A percentile compares a stretch with the other conserved stretches of the same genome.
phyloP scores from a whole-genome alignment of 2,329 filamentous ascomycete species.

The Lasiodiplodia gonubiensis region DNA sequence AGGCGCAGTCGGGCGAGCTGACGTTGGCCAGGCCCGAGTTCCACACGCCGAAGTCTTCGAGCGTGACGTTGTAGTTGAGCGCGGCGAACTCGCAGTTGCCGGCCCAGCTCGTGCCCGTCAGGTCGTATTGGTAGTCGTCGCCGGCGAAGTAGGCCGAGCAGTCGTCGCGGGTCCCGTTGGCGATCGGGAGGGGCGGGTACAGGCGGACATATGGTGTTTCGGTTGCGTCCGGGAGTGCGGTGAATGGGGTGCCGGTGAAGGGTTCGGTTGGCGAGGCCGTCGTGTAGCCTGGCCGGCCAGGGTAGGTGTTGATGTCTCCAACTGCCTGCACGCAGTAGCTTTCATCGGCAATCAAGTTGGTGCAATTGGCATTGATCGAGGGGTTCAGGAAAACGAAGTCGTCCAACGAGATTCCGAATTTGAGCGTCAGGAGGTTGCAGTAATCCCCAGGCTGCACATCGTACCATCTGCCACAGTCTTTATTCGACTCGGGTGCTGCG shows the following conservation, averaged over 20 bases:
- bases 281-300: constrained; percentile 29
- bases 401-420: constrained; percentile 39
- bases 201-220: not conserved
- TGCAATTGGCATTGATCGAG: constrained; percentile 42
- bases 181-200: constrained; percentile 30
- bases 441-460: constrained; percentile 41
- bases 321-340: constrained; percentile 45
- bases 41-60: constrained; percentile 4
- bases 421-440: constrained; percentile 42
- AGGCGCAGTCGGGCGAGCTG: not conserved
- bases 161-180: constrained; percentile 34
- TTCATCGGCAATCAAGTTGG: constrained; percentile 41
- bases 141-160: constrained; percentile 34
- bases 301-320: constrained; percentile 37
- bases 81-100: constrained; percentile 26
- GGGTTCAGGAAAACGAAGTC: constrained; percentile 47
- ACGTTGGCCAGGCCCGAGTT: not conserved
- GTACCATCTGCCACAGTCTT: constrained; percentile 41
- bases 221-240: not conserved
- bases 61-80: constrained; percentile 9
- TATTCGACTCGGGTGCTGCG: constrained; percentile 34
- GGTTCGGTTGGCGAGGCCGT: constrained; percentile 11
- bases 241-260: not conserved
- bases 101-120: constrained; percentile 13
- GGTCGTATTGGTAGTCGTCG: constrained; percentile 31